A percentile compares a stretch with the other conserved stretches of the same genome.
Conservation (phyloP, 805 yeast genomes). For the Ogataea minuta region DNA sequence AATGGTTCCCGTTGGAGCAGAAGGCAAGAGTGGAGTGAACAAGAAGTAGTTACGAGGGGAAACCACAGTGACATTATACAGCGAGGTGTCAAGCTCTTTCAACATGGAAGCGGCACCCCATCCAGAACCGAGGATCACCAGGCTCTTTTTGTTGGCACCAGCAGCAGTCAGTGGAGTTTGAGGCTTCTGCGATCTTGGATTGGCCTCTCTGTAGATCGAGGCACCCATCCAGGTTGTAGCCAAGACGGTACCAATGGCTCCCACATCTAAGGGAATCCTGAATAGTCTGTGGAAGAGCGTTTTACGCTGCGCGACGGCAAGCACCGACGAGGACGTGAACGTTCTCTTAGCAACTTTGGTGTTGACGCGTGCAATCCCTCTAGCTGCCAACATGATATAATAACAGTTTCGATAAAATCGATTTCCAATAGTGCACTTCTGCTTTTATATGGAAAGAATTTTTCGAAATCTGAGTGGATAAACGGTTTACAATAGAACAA, state of each 20-base stretch:
- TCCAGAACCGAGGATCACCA: slow-evolving; percentile 49
- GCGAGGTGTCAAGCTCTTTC: slow-evolving; percentile 51
- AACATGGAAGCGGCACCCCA: slow-evolving; percentile 55
- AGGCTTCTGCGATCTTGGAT: slow-evolving; percentile 43
- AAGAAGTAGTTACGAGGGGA: slow-evolving; percentile 56
- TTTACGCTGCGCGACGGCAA: slow-evolving; percentile 21
- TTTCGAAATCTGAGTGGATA: too few relatives aligned
- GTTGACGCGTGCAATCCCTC: slow-evolving; percentile 11
- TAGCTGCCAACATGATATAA: slow-evolving; percentile 11
- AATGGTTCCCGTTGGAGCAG: slow-evolving; percentile 55
- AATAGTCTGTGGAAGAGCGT: slow-evolving; percentile 24
- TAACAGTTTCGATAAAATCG: background rate
- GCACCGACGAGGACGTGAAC: slow-evolving; percentile 21
- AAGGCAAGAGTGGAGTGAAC: slow-evolving; percentile 54
- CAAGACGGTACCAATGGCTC: slow-evolving; percentile 27
- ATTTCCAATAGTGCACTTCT: too few relatives aligned
- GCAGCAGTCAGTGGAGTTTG: slow-evolving; percentile 43
- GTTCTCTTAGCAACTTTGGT: slow-evolving; percentile 17
- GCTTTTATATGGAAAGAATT: too few relatives aligned
- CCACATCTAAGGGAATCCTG: slow-evolving; percentile 28
- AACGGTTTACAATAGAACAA: background rate
- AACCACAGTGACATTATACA: slow-evolving; percentile 52
- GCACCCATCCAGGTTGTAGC: slow-evolving; percentile 39
- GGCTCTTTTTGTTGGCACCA: slow-evolving; percentile 44
- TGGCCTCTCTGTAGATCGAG: slow-evolving; percentile 38